Evolutionary conservation across 78 protist genomes (phyloP).

Genomic region (Goniomonas avonlea): DNA sequence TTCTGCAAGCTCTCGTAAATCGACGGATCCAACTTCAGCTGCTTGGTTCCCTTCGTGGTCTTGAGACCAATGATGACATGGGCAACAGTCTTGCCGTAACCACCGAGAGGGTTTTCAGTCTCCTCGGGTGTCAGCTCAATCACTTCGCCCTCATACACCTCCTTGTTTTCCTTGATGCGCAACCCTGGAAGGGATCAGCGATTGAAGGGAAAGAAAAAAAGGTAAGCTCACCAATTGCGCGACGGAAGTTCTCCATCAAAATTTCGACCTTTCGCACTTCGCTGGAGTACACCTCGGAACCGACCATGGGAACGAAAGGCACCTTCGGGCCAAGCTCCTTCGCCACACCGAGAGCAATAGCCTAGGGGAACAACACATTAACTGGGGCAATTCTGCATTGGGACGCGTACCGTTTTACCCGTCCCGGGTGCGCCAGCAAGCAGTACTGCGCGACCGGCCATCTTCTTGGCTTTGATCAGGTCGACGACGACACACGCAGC

Average conservation of each 20-base stretch:
- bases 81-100: slow-evolving; percentile 87
- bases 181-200: slow-evolving; percentile 58
- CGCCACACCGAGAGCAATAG: slow-evolving; percentile 88
- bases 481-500: slow-evolving; percentile 96
- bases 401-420: slow-evolving; percentile 25
- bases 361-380: neutral
- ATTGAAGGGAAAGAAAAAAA: neutral
- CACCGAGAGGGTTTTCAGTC: slow-evolving; percentile 77
- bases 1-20: slow-evolving; percentile 95
- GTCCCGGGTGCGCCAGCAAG: slow-evolving; percentile 99
- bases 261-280: slow-evolving; percentile 94
- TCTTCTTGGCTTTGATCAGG: slow-evolving; percentile 88
- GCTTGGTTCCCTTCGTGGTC: slow-evolving; percentile 82
- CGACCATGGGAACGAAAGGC: slow-evolving; percentile 99
- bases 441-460: slow-evolving; percentile 98
- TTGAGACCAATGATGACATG: slow-evolving; percentile 84
- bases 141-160: slow-evolving; percentile 99
- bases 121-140: slow-evolving; percentile 95
- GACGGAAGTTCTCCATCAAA: slow-evolving; percentile 95
- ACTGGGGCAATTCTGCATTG: slow-evolving; percentile 6
- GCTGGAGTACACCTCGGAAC: slow-evolving; percentile 91
- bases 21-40: slow-evolving; percentile 91
- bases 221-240: slow-evolving; percentile 86
- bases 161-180: slow-evolving; percentile 95
- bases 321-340: slow-evolving; percentile 96